Conservation (phyloP, 2,329 filamentous ascomycete genomes). For the Colletotrichum paranaense region DNA sequence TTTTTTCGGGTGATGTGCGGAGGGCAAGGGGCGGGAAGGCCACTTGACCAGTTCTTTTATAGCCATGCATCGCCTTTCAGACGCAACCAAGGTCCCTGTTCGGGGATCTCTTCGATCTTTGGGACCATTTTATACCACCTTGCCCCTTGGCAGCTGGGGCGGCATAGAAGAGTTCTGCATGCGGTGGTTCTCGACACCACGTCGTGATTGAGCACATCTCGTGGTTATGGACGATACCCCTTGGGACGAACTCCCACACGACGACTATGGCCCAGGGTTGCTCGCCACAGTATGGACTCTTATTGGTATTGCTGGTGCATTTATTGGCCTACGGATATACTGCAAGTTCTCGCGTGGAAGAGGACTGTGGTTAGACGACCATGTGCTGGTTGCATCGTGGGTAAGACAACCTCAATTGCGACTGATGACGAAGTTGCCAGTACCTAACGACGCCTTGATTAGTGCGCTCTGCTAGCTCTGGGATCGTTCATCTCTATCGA, state of each 20-base stretch:
- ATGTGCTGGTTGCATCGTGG: conserved; percentile 37
- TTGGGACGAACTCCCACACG: conserved; percentile 31
- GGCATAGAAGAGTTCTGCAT: background rate
- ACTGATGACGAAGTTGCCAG: too few species aligned
- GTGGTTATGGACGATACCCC: conserved; percentile 11
- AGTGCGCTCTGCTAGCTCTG: conserved; percentile 26
- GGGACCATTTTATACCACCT: conserved; percentile 11
- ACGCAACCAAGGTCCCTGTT: background rate
- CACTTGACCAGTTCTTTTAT: conserved; percentile 12
- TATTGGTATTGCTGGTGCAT: conserved; percentile 19
- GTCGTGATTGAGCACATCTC: background rate
- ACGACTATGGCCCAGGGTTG: conserved; percentile 30
- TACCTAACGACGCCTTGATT: background rate
- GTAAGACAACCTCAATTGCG: conserved; percentile 12
- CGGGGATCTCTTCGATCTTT: conserved; percentile 17
- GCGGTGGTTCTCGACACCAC: background rate
- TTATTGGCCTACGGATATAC: conserved; percentile 37
- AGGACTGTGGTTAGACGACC: conserved; percentile 38
- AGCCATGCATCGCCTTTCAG: conserved; percentile 17
- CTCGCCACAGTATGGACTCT: conserved; percentile 31
- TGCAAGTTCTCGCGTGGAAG: conserved; percentile 36
- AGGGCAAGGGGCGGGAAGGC: background rate
- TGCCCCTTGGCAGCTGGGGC: background rate
- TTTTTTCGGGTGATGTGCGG: background rate
- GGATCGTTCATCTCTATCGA: conserved; percentile 27